Evolutionary conservation across 352 stramenopile genomes (phyloP), one percentile per base, ranked within the genome.

Genomic region (Globisporangium splendens): DNA sequence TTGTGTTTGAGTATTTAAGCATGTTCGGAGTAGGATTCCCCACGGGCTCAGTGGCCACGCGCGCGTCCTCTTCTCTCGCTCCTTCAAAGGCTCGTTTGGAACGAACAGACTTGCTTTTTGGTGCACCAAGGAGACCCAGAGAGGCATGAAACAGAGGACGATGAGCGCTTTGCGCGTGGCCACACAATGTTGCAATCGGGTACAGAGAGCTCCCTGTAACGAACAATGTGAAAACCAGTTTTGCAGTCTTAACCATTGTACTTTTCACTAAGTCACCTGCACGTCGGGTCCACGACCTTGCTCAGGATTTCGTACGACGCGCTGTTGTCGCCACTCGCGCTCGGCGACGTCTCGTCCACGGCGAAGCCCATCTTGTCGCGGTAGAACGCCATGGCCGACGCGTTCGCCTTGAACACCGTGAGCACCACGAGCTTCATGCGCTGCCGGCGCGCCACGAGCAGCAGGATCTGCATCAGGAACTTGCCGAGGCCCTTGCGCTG

Each of bases 361-460:
- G 55, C 51, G 65, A 98, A 98, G 31, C 76, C 73, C 66, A 98
- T 59, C 38, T 77, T 91, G 24, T 87, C 59, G 48, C 66, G 75
- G 70, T 98, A 98, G 70, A 98, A 98, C 22, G 60, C 62, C 73
- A 97, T 85, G 11, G 95, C 95, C 10, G 61, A 54, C 11, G 63
- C 52, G 68, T 98, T 98, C 7, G 52, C 65, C 69, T 97, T 96
- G 61, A 98, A 98, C 20, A 98, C 95, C 3, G 95, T 98, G 50
- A 98, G 75, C 56, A 98, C 76, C 33, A 98, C 77, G 63, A 96
- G 90, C 48, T 93, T 68, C 85, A 98, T 95, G 20, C 66, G 50
- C 55, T 88, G 74, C 53, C 84, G 72, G 35, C 76, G 66, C 28
- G 80, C 90, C 35, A 98, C 80, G 13, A 92, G 63, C 59, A 96